Conservation (phyloP, 75 land plant species). For the Isoetes taiwanensis region DNA sequence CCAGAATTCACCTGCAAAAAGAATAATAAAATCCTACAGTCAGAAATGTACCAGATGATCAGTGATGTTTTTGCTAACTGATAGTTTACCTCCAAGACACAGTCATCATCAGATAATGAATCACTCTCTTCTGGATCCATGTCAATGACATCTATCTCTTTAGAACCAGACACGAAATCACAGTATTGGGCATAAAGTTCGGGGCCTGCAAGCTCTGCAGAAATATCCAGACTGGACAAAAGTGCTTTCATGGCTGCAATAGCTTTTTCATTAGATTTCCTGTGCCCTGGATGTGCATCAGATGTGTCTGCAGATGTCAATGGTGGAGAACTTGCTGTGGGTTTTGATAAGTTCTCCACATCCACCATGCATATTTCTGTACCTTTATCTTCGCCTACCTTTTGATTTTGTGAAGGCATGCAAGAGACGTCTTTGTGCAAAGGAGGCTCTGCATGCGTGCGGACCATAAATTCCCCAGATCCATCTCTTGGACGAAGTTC, state of each 20-base stretch:
- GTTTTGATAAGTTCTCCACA: too few species aligned
- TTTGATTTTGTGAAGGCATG: too few species aligned
- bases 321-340: too few species aligned
- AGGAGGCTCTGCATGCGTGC: too few species aligned
- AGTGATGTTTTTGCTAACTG: background rate
- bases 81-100: conserved; percentile 8
- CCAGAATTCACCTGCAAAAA: background rate
- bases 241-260: conserved; percentile 5
- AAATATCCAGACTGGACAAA: background rate
- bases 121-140: background rate
- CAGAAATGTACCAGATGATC: background rate
- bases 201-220: background rate
- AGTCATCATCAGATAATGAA: background rate
- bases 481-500: too few species aligned
- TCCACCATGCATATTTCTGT: too few species aligned
- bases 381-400: too few species aligned
- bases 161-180: background rate
- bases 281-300: conserved; percentile 6
- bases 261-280: conserved; percentile 6
- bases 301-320: too few species aligned
- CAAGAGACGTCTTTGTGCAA: too few species aligned
- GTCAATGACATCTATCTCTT: background rate
- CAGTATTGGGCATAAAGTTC: conserved; percentile 3
- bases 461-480: too few species aligned
- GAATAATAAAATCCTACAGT: background rate